Percentiles rank a stretch among this genome's conserved stretches.
Evolutionary conservation across 495 filamentous ascomycete species (phyloP).

Genomic region (Oidiodendron maius): DNA sequence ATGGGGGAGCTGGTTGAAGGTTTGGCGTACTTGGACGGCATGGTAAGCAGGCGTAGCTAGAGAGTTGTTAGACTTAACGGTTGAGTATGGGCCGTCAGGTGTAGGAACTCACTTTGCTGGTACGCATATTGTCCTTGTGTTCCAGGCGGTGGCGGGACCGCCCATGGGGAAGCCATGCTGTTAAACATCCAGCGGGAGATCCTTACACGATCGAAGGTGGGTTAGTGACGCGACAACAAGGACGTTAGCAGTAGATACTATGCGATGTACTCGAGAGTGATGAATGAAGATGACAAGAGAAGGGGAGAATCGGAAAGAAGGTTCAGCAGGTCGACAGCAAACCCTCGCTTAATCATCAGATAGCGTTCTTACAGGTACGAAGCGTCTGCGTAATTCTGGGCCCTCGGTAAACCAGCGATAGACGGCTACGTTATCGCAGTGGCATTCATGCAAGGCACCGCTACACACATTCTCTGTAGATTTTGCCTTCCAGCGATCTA

Average conservation of each 20-base stretch:
- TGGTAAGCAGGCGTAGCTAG: slow-evolving; percentile 38
- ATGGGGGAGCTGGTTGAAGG: slow-evolving; percentile 23
- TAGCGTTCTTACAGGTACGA: not conserved
- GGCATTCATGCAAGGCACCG: not conserved
- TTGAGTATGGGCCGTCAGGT: slow-evolving; percentile 3
- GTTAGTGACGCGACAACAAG: slow-evolving; percentile 19
- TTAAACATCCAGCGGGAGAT: slow-evolving; percentile 12
- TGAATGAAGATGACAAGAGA: slow-evolving; percentile 1
- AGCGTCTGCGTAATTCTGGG: not conserved
- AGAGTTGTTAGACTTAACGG: slow-evolving; percentile 9
- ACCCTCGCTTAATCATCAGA: too few relatives aligned
- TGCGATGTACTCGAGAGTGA: slow-evolving; percentile 1
- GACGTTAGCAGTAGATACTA: slow-evolving; percentile 2
- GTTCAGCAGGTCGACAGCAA: slow-evolving; percentile 7
- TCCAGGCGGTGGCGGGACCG: slow-evolving; percentile 19
- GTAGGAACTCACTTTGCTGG: slow-evolving; percentile 15
- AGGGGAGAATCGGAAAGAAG: slow-evolving; percentile 14
- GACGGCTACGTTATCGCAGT: not conserved
- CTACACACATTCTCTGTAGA: not conserved
- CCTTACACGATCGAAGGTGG: slow-evolving; percentile 9
- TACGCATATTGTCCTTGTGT: slow-evolving; percentile 18
- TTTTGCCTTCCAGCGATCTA: not conserved
- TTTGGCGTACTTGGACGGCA: slow-evolving; percentile 34
- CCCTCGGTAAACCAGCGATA: not conserved
- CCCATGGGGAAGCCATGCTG: slow-evolving; percentile 20